Evolutionary conservation across 176 grass and related monocot genomes (phyloP).

Genomic region (Zoysia japonica): DNA sequence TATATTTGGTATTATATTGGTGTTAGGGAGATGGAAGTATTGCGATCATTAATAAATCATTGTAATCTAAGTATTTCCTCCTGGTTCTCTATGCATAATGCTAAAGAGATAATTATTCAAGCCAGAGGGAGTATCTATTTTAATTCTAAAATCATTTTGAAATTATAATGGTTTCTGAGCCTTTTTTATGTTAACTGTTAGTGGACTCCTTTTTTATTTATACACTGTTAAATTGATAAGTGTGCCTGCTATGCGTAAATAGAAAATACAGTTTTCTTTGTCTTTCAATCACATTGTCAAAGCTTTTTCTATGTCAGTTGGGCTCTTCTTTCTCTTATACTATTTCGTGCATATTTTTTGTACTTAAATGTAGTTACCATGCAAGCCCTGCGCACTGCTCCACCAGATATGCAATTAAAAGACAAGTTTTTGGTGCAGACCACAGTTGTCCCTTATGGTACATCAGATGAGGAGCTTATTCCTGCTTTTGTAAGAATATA

Average conservation of each 20-base stretch:
- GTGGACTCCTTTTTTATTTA: constrained; percentile 6
- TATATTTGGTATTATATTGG: neutral
- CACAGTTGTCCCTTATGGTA: constrained; percentile 82
- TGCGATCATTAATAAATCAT: neutral
- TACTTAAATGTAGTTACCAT: constrained; percentile 73
- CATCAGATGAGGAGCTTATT: constrained; percentile 71
- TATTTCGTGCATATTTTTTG: neutral
- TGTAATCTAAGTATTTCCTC: neutral
- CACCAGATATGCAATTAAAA: constrained; percentile 97
- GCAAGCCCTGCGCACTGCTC: constrained; percentile 82
- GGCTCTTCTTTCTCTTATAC: constrained; percentile 17
- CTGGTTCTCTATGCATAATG: neutral
- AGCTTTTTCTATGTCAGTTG: constrained; percentile 23
- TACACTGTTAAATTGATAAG: neutral
- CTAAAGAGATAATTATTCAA: neutral
- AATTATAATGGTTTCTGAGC: neutral
- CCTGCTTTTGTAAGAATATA: constrained; percentile 86
- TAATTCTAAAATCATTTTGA: constrained; percentile 11
- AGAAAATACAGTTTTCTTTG: neutral
- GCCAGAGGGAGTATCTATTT: neutral
- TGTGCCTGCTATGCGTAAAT: constrained; percentile 22
- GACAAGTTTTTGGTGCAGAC: constrained; percentile 97
- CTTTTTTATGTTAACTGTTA: constrained; percentile 23
- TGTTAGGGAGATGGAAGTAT: neutral
- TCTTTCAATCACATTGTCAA: constrained; percentile 24